Conservation (phyloP, 345 rosid species). For the Eutrema heterophyllum region DNA sequence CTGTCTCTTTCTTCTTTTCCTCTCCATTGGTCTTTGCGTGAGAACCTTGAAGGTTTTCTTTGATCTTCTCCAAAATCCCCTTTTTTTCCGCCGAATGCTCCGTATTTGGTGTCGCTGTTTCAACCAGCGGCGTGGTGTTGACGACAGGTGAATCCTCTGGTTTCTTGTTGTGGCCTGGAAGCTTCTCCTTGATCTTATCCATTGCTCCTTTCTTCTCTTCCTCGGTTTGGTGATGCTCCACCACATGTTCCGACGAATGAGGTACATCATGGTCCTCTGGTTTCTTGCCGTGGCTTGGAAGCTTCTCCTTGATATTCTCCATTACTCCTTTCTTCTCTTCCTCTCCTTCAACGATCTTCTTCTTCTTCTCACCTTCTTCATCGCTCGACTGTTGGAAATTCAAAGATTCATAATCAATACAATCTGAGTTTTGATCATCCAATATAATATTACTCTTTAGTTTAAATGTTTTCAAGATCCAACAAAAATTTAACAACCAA, state of each 20-base stretch:
- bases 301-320: conserved; percentile 62
- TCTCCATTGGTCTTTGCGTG: conserved; percentile 49
- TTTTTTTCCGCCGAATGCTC: conserved; percentile 46
- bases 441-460: not conserved
- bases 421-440: not conserved
- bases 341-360: conserved; percentile 24
- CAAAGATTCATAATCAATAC: not conserved
- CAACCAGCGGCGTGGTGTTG: not conserved
- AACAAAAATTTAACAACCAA: not conserved
- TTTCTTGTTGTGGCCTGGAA: conserved; percentile 44
- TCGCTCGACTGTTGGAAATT: conserved; percentile 51
- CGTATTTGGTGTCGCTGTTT: not conserved
- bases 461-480: not conserved
- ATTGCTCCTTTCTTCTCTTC: conserved; percentile 49
- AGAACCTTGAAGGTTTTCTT: conserved; percentile 76
- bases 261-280: not conserved
- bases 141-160: conserved; percentile 28
- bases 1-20: conserved; percentile 37
- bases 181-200: conserved; percentile 53
- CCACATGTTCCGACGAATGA: not conserved
- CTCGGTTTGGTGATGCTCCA: no score
- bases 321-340: conserved; percentile 66
- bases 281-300: conserved; percentile 36
- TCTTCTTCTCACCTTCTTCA: conserved; percentile 58
- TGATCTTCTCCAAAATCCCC: conserved; percentile 74